Conservation (phyloP, 164 flowering plant species). For the Vitis rotundifolia region DNA sequence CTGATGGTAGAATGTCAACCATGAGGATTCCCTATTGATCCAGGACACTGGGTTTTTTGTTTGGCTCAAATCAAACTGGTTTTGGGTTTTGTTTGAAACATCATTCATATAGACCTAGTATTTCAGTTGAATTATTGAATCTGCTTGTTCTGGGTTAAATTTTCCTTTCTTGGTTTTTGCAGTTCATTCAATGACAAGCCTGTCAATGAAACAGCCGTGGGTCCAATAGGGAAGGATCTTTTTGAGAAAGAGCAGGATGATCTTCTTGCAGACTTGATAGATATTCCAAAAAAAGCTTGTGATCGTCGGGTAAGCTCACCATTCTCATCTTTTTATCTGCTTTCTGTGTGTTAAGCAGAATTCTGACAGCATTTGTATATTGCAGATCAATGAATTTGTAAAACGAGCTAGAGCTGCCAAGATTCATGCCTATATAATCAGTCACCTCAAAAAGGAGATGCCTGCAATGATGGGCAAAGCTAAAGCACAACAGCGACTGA, state of each 20-base stretch:
- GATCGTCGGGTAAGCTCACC: slow-evolving; percentile 73
- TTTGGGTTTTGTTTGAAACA: not conserved
- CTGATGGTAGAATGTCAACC: too few relatives aligned
- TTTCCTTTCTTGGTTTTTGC: slow-evolving; percentile 18
- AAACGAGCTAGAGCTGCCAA: slow-evolving; percentile 99
- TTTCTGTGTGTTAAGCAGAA: not conserved
- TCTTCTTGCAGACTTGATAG: slow-evolving; percentile 80
- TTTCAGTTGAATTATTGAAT: not conserved
- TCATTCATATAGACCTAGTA: not conserved
- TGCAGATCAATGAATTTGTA: slow-evolving; percentile 96
- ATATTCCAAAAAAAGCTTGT: slow-evolving; percentile 97
- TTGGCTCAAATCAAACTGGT: not conserved
- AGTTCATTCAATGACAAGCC: slow-evolving; percentile 99
- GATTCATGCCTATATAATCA: slow-evolving; percentile 94
- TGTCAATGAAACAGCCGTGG: slow-evolving; percentile 55
- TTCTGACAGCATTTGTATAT: not conserved
- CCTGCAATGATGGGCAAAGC: slow-evolving; percentile 96
- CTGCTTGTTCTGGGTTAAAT: not conserved
- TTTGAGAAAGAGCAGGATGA: slow-evolving; percentile 96
- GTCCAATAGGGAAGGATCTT: slow-evolving; percentile 73
- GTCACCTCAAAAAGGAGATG: slow-evolving; percentile 97
- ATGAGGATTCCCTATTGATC: too few relatives aligned
- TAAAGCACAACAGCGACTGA: slow-evolving; percentile 79
- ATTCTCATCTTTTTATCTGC: not conserved
- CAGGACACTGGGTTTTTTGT: too few relatives aligned